Conservation (phyloP, 2,329 filamentous ascomycete species). For the Hypoxylon sp. region DNA sequence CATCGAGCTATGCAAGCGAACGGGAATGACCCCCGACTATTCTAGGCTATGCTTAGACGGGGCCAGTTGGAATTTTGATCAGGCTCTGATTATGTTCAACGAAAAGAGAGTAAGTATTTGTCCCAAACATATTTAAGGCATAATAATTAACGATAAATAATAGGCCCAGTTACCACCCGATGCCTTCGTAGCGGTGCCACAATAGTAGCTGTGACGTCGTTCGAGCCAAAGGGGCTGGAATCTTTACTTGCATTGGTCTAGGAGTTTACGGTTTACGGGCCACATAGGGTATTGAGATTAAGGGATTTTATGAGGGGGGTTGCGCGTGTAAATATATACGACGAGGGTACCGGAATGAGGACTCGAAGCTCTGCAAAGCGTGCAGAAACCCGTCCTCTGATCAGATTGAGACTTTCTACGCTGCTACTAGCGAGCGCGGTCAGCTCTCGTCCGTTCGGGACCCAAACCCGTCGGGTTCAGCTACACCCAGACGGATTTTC, state of each 20-base stretch:
- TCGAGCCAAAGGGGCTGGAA: background rate
- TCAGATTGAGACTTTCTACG: conserved; percentile 8
- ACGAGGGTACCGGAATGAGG: conserved; percentile 2
- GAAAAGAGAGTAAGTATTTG: conserved; percentile 70
- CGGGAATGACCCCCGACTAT: conserved; percentile 81
- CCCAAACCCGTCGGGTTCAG: conserved; percentile 10
- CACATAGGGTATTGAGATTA: conserved; percentile 30
- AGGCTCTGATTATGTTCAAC: conserved; percentile 78
- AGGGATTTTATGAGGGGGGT: conserved; percentile 6
- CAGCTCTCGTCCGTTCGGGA: conserved; percentile 10
- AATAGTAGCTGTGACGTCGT: conserved; percentile 7
- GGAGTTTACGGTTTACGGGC: conserved; percentile 36
- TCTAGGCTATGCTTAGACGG: conserved; percentile 82
- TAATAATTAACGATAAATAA: conserved; percentile 18
- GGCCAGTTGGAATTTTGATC: conserved; percentile 80
- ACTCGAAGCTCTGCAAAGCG: background rate
- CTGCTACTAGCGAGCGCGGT: background rate
- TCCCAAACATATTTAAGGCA: background rate
- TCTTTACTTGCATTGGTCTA: conserved; percentile 34
- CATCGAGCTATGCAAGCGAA: conserved; percentile 77
- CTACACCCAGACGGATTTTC: background rate
- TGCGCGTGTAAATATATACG: conserved; percentile 24
- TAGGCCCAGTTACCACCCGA: conserved; percentile 58
- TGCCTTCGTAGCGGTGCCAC: conserved; percentile 51
- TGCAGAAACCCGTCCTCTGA: conserved; percentile 7